These are phyloP conservation scores for Cyclanthera cordifolia DNA, from an alignment of 306 rosid species.

Conservation along the genomic window DNA sequence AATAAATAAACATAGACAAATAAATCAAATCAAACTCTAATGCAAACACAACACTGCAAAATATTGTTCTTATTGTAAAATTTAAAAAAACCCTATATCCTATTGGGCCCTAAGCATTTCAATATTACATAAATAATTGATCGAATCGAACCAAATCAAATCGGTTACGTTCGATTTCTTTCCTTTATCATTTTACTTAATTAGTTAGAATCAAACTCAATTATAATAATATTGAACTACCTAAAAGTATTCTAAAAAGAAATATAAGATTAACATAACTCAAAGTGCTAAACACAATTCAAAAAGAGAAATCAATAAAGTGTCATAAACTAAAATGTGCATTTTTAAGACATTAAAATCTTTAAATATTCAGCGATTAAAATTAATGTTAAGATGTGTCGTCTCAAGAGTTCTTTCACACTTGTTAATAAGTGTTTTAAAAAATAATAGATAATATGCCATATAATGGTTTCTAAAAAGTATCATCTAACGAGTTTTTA, in stretches of 20 bases:
- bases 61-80: slow-evolving; percentile 7
- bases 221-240: too few relatives aligned
- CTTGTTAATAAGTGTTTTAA: too few relatives aligned
- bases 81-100: not conserved
- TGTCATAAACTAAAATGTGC: too few relatives aligned
- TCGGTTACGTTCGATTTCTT: not conserved
- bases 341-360: too few relatives aligned
- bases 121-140: not conserved
- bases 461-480: too few relatives aligned
- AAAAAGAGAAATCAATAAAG: too few relatives aligned
- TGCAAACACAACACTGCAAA: not conserved
- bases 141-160: not conserved
- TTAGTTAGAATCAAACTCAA: not conserved
- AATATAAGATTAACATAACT: not conserved
- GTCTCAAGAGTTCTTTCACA: too few relatives aligned
- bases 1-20: slow-evolving; percentile 5
- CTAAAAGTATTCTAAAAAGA: not conserved
- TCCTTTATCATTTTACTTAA: not conserved
- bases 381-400: too few relatives aligned
- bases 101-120: not conserved
- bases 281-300: too few relatives aligned
- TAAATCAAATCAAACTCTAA: slow-evolving; percentile 7
- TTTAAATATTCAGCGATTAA: too few relatives aligned
- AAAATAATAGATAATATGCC: too few relatives aligned
- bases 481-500: too few relatives aligned